Evolutionary conservation across 1,284 basidiomycete species (phyloP).

Genomic region (Takashimella tepidaria): DNA sequence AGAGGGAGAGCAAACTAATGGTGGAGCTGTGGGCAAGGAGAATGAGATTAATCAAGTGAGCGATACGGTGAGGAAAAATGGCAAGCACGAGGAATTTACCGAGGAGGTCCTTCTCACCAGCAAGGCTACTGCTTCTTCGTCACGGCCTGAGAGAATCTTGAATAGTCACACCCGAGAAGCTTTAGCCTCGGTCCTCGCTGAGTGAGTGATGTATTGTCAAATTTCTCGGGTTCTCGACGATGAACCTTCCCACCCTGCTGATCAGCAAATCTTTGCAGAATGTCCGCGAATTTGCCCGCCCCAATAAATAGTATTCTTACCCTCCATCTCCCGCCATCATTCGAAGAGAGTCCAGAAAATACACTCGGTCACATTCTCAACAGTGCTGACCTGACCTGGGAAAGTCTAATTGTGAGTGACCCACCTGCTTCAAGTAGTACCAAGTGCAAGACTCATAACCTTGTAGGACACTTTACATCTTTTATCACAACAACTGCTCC

Average conservation of each 20-base stretch:
- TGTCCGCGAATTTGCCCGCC: conserved; percentile 34
- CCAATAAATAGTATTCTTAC: conserved; percentile 34
- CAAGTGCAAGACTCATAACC: conserved; percentile 5
- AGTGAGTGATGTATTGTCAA: conserved; percentile 20
- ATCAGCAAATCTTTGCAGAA: too few relatives aligned
- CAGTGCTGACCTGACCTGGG: conserved; percentile 36
- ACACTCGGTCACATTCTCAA: conserved; percentile 36
- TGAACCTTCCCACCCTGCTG: background rate
- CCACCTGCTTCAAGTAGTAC: background rate
- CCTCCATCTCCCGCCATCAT: conserved; percentile 37
- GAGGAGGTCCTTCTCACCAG: conserved; percentile 1
- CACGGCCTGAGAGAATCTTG: conserved; percentile 12
- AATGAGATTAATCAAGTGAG: conserved; percentile 2
- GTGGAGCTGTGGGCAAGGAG: conserved; percentile 4
- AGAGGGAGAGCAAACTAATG: too few relatives aligned
- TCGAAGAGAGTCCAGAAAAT: conserved; percentile 34
- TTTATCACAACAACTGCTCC: conserved; percentile 37
- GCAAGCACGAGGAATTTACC: background rate
- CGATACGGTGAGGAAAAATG: background rate
- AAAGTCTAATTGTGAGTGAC: conserved; percentile 30
- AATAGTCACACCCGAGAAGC: conserved; percentile 28
- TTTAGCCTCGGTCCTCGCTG: conserved; percentile 28
- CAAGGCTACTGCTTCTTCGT: conserved; percentile 4
- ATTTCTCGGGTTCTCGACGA: conserved; percentile 1
- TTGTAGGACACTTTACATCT: conserved; percentile 34